These are phyloP conservation scores for Eucalyptus coolabah DNA, from an alignment of 345 rosid genomes.

Conservation along the genomic window DNA sequence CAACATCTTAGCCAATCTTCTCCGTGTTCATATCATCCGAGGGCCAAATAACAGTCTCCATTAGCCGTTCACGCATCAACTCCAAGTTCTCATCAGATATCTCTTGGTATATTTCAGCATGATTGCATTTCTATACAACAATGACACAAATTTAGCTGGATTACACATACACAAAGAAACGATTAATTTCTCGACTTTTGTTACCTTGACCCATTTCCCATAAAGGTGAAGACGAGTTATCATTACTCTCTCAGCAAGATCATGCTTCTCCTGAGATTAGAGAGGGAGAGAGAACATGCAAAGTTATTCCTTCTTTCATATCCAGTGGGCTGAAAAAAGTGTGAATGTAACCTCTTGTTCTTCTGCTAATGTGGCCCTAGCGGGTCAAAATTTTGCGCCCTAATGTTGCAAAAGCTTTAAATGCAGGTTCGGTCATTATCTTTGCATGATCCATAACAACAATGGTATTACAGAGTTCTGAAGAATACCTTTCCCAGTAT, in stretches of 20 bases:
- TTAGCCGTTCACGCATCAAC: slow-evolving; percentile 89
- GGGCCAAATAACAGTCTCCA: slow-evolving; percentile 95
- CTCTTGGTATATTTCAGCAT: slow-evolving; percentile 78
- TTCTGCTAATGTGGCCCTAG: neutral
- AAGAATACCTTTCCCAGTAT: slow-evolving; percentile 55
- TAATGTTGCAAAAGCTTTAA: neutral
- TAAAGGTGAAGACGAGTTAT: slow-evolving; percentile 89
- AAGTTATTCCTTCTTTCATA: neutral
- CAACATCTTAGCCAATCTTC: slow-evolving; percentile 42
- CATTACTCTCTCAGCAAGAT: slow-evolving; percentile 97
- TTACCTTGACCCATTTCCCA: slow-evolving; percentile 95
- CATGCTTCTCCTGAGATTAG: slow-evolving; percentile 64
- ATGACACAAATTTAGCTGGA: neutral
- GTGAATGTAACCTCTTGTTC: neutral
- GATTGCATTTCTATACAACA: slow-evolving; percentile 74
- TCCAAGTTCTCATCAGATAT: slow-evolving; percentile 92
- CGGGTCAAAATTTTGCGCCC: neutral
- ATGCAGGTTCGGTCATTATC: neutral
- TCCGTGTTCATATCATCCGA: slow-evolving; percentile 77
- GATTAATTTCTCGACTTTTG: neutral
- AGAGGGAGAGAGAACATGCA: neutral
- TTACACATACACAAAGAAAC: neutral
- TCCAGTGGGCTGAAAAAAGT: neutral
- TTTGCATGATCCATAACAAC: neutral
- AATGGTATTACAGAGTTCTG: neutral